Conservation (phyloP, 306 rosid species). For the Chamaecrista fasciculata region DNA sequence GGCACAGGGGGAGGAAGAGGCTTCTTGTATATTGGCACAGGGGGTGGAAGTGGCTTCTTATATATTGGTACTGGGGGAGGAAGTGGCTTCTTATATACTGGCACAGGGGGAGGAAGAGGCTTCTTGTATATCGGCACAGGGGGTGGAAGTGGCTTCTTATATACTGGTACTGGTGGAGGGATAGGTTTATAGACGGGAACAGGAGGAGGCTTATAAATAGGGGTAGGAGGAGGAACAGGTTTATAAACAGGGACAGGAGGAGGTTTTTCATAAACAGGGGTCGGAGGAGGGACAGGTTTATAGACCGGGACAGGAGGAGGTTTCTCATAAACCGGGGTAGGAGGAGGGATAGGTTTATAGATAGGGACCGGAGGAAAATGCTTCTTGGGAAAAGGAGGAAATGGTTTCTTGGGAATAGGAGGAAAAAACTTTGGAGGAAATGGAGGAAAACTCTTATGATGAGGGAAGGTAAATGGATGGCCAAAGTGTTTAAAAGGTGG, state of each 20-base stretch:
- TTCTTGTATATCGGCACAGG: not conserved
- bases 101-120: not conserved
- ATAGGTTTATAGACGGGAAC: not conserved
- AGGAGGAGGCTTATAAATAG: not conserved
- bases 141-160: not conserved
- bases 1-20: constrained; percentile 30
- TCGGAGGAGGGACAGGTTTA: not conserved
- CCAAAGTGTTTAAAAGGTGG: constrained; percentile 19
- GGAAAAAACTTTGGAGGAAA: constrained; percentile 34
- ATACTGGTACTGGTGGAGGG: not conserved
- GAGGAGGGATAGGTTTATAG: too few species aligned
- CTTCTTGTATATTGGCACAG: not conserved
- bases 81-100: not conserved
- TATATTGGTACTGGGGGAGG: constrained; percentile 27
- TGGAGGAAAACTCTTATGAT: constrained; percentile 42
- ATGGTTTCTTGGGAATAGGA: not conserved
- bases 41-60: constrained; percentile 40
- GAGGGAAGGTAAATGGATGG: constrained; percentile 41
- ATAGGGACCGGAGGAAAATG: not conserved
- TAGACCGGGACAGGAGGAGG: too few species aligned
- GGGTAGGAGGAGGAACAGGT: not conserved
- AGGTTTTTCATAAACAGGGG: not conserved
- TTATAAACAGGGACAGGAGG: not conserved
- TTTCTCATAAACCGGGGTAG: too few species aligned
- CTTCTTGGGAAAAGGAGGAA: not conserved